Evolutionary conservation across 2,329 filamentous ascomycete species (phyloP).

Genomic region (Colletotrichum musae): DNA sequence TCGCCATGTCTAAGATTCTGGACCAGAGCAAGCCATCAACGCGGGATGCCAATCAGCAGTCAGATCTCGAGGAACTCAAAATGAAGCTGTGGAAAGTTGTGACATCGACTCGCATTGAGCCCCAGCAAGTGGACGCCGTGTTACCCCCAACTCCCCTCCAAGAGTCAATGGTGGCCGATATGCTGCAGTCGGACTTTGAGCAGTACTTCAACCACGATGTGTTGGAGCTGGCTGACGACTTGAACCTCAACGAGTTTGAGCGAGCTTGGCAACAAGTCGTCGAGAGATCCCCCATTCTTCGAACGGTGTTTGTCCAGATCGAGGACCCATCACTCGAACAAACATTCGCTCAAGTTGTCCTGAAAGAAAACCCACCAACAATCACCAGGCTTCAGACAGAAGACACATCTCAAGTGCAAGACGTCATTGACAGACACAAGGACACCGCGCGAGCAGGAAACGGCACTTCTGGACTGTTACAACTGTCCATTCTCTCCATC

Average conservation of each 20-base stretch:
- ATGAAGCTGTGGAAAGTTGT: constrained; percentile 57
- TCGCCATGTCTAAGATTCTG: constrained; percentile 64
- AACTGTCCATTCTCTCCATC: constrained; percentile 60
- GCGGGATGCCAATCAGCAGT: constrained; percentile 42
- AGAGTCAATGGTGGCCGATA: constrained; percentile 87
- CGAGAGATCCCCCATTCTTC: constrained; percentile 76
- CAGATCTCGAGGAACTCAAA: constrained; percentile 44
- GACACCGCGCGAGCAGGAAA: constrained; percentile 52
- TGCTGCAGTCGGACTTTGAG: constrained; percentile 80
- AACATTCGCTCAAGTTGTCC: constrained; percentile 66
- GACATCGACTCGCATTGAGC: constrained; percentile 48
- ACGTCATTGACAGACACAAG: constrained; percentile 55
- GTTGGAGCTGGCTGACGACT: constrained; percentile 68
- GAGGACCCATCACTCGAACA: constrained; percentile 70
- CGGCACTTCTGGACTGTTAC: constrained; percentile 61
- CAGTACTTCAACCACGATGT: constrained; percentile 91
- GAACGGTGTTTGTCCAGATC: constrained; percentile 80
- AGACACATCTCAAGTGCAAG: constrained; percentile 51
- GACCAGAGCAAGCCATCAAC: not conserved
- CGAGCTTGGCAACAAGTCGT: constrained; percentile 75
- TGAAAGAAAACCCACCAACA: constrained; percentile 42
- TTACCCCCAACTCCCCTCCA: constrained; percentile 87
- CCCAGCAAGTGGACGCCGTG: constrained; percentile 67
- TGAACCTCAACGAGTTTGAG: constrained; percentile 71
- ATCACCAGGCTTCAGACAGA: constrained; percentile 46